These are phyloP conservation scores for Onygenales sp. DNA, from an alignment of 2,329 filamentous ascomycete genomes.

Conservation along the genomic window DNA sequence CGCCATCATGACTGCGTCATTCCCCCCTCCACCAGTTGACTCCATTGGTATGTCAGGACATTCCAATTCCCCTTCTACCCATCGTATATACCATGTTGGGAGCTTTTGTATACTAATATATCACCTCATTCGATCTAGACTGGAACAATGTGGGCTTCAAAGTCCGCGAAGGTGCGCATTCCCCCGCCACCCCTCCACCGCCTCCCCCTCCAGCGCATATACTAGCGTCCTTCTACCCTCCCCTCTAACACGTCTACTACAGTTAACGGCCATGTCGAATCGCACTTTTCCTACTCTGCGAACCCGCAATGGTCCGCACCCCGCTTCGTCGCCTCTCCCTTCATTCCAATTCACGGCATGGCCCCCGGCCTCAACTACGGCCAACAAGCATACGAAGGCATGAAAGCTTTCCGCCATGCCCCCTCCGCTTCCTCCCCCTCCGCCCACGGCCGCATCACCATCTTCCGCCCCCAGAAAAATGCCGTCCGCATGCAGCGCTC, in stretches of 20 bases:
- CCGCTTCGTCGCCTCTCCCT: conserved; percentile 71
- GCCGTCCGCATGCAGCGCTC: conserved; percentile 77
- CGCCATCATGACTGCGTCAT: conserved; percentile 34
- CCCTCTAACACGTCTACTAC: not conserved
- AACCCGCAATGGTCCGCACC: conserved; percentile 67
- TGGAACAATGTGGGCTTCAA: conserved; percentile 91
- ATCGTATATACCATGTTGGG: not conserved
- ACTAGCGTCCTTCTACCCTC: not conserved
- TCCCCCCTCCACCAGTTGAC: conserved; percentile 68
- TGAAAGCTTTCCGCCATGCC: conserved; percentile 78
- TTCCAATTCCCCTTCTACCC: not conserved
- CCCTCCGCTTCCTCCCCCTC: conserved; percentile 36
- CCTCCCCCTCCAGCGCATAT: not conserved
- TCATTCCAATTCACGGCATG: conserved; percentile 87
- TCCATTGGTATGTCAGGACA: conserved; percentile 51
- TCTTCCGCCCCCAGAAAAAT: conserved; percentile 84
- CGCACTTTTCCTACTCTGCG: conserved; percentile 65
- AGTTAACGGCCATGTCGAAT: conserved; percentile 92
- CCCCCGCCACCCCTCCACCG: not conserved
- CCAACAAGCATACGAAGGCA: conserved; percentile 95
- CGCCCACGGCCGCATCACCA: conserved; percentile 56
- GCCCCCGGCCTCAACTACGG: conserved; percentile 92
- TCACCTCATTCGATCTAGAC: conserved; percentile 41
- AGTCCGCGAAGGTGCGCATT: conserved; percentile 66
- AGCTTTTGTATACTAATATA: not conserved